Base-by-base conservation (phyloP, 306 rosid genomes). In the Fragaria ananassa region DNA sequence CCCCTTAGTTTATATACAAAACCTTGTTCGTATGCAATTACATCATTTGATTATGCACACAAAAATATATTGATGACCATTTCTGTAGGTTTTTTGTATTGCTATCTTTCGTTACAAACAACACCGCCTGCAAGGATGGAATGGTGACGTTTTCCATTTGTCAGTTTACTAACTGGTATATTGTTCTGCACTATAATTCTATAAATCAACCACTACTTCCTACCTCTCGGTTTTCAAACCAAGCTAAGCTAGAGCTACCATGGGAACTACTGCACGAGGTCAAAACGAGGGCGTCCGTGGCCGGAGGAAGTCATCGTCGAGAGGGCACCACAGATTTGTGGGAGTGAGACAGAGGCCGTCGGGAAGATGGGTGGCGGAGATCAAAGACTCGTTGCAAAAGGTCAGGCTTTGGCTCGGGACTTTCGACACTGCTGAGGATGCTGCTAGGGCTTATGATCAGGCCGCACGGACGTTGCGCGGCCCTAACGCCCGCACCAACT, bases 361-460 rank as follows among this genome's bases (percentile, higher is more conserved):
- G 0, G 97, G 97, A 19, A 85, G 96, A 85, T 91, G 95, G 97
- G 97, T 91, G 19, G 91, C 97, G 1, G 97, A 91, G 89, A 91
- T 89, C 80, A 91, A 91, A 69, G 95, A 91, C 81, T 91, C 97
- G 0, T 18, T 88, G 35, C 90, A 84, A 23, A 88, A 89, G 73
- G 89, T 91, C n/a, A 88, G 97, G 78, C 90, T 88, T 1, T 89
- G 97, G 93, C 97, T 91, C 0, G 95, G 95, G 17, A 89, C 97
- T 4, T 89, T 91, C 17, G 95, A 91, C 82, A 83, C 91, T 0
- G 91, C 91, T 0, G 93, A 89, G 68, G 95, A 89, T 15, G 93
- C 96, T 0, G 97, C 96, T 15, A 83, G 90, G 2, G 96, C 96
- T 0, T 90, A 92, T 8, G 96, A 88, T 57, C 74, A 74, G 3